Conservation (phyloP, 2,329 filamentous ascomycete species). For the Mycosphaerella sp. region DNA sequence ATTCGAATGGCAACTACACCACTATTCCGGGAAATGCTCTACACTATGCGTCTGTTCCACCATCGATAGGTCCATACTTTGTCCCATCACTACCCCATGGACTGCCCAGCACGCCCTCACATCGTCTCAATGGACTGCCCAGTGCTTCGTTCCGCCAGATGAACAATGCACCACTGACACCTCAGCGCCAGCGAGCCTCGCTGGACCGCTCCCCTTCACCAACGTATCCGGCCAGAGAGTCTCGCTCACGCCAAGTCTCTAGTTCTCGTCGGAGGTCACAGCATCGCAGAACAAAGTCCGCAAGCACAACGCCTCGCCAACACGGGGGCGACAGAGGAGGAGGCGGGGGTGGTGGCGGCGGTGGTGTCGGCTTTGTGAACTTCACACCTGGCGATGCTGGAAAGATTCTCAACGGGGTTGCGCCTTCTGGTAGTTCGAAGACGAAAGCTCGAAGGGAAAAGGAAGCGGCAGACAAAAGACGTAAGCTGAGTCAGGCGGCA, state of each 20-base stretch:
- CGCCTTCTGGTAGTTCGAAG: conserved; percentile 84
- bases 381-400: conserved; percentile 75
- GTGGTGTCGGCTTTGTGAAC: conserved; percentile 65
- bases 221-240: conserved; percentile 26
- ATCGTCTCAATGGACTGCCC: conserved; percentile 2
- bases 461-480: conserved; percentile 72
- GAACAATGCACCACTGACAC: conserved; percentile 17
- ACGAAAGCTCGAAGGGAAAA: conserved; percentile 90
- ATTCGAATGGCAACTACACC: conserved; percentile 26
- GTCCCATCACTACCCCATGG: conserved; percentile 26
- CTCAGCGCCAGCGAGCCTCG: conserved; percentile 19
- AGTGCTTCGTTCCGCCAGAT: not conserved
- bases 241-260: conserved; percentile 20
- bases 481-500: conserved; percentile 62
- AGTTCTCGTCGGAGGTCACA: conserved; percentile 22
- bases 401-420: conserved; percentile 80
- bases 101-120: conserved; percentile 17
- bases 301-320: conserved; percentile 25
- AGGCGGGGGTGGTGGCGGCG: conserved; percentile 16
- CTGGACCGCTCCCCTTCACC: conserved; percentile 18
- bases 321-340: conserved; percentile 37
- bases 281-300: conserved; percentile 28
- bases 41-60: conserved; percentile 13
- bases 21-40: conserved; percentile 11
- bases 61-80: conserved; percentile 17